These are phyloP conservation scores for Schizochytrium sp. DNA, from an alignment of 108 stramenopile genomes.

Conservation along the genomic window DNA sequence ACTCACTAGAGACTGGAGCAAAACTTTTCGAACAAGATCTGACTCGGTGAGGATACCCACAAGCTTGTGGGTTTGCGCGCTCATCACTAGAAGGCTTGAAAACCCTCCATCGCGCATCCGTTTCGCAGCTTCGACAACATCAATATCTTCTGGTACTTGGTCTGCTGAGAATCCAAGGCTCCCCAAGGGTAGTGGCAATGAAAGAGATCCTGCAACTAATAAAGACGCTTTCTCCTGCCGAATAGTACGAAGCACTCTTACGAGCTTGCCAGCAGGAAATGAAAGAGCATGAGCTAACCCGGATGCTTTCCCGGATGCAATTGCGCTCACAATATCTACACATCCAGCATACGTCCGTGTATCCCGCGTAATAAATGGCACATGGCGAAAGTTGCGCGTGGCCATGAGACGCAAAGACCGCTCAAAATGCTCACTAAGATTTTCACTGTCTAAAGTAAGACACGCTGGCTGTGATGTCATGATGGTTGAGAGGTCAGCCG, in stretches of 20 bases:
- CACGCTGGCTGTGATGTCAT: background rate
- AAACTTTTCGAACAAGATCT: conserved; percentile 29
- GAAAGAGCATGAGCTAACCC: conserved; percentile 25
- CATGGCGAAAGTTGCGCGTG: conserved; percentile 23
- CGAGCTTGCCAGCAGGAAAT: conserved; percentile 46
- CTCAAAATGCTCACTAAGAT: conserved; percentile 9
- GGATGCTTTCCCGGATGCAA: conserved; percentile 35
- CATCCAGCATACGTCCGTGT: conserved; percentile 12
- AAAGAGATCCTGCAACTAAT: background rate
- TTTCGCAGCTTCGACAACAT: background rate
- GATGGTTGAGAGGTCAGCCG: background rate
- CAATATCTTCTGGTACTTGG: background rate
- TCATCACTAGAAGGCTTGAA: conserved; percentile 5
- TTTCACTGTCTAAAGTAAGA: background rate
- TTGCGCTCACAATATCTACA: conserved; percentile 51
- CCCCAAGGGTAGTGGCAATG: too few relatives aligned
- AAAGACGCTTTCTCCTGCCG: background rate
- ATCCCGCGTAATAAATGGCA: background rate
- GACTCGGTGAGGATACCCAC: conserved; percentile 45
- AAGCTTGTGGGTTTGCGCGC: background rate
- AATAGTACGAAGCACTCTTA: background rate
- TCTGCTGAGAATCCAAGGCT: too few relatives aligned
- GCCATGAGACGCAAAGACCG: conserved; percentile 24
- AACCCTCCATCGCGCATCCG: background rate
- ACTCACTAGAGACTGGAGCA: background rate